Conservation (phyloP, 805 yeast genomes). For the Priceomyces haplophilus region DNA sequence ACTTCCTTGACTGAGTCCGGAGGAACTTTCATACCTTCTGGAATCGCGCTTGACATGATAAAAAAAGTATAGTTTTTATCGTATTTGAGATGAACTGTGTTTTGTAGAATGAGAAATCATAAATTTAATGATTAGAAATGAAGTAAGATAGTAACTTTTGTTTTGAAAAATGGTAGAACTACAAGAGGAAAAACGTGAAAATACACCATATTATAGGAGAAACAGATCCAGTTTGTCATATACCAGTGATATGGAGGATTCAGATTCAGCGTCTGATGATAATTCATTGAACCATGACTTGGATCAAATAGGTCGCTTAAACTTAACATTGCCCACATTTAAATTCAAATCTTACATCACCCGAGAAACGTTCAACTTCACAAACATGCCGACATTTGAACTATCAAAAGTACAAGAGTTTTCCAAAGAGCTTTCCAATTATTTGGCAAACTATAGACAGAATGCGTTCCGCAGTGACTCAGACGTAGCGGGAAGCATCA, state of each 20-base stretch:
- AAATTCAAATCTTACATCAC: constrained; percentile 21
- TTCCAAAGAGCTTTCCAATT: constrained; percentile 29
- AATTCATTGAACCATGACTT: constrained; percentile 46
- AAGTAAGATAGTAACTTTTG: no score
- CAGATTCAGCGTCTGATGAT: constrained; percentile 24
- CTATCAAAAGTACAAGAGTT: constrained; percentile 21
- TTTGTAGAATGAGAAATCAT: not conserved
- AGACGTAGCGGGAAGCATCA: constrained; percentile 1
- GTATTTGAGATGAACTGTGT: not conserved
- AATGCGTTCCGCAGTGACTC: constrained; percentile 4
- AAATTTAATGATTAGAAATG: no score
- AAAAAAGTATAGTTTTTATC: not conserved
- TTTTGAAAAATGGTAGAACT: no score
- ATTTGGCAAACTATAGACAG: constrained; percentile 26
- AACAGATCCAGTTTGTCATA: no score
- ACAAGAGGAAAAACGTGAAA: no score
- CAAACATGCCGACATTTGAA: constrained; percentile 23
- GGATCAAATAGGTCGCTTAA: constrained; percentile 50
- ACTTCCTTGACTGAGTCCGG: constrained; percentile 49
- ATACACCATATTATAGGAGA: no score
- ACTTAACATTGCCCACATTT: constrained; percentile 28
- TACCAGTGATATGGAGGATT: not conserved
- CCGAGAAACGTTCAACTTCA: constrained; percentile 14
- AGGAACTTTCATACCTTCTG: constrained; percentile 33
- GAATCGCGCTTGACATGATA: constrained; percentile 3